phyloP scores from a whole-genome alignment of 116 monocot species.

The Cymodocea nodosa region DNA sequence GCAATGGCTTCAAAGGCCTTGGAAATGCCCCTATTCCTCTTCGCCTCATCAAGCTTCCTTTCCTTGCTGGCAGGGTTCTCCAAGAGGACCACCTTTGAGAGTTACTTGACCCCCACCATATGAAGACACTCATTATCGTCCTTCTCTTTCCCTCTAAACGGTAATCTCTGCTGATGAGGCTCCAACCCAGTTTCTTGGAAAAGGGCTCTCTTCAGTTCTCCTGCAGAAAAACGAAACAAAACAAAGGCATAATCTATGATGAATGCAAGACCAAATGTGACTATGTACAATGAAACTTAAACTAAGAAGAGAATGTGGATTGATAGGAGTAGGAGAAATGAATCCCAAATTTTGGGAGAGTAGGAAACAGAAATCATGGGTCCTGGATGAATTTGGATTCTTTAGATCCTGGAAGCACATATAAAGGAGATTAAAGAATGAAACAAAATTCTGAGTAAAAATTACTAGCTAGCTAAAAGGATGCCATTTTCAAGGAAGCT shows the following conservation, averaged over 20 bases:
- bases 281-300: too few relatives aligned
- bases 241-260: not conserved
- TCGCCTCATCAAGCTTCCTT: constrained; percentile 31
- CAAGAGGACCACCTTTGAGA: constrained; percentile 66
- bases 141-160: constrained; percentile 84
- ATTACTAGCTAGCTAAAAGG: too few relatives aligned
- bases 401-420: too few relatives aligned
- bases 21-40: constrained; percentile 10
- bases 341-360: too few relatives aligned
- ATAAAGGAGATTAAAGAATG: too few relatives aligned
- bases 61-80: constrained; percentile 67
- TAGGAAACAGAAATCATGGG: too few relatives aligned
- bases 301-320: too few relatives aligned
- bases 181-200: constrained; percentile 46
- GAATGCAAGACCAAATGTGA: too few relatives aligned
- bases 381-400: too few relatives aligned
- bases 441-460: too few relatives aligned
- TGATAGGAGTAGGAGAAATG: too few relatives aligned
- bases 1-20: constrained; percentile 57
- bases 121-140: constrained; percentile 55
- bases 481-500: too few relatives aligned
- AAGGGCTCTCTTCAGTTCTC: constrained; percentile 69
- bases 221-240: constrained; percentile 11
- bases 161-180: constrained; percentile 54
- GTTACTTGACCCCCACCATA: constrained; percentile 62